Percentiles rank a stretch among this genome's conserved stretches.
These are phyloP conservation scores for Venturia aucupariae DNA, from an alignment of 2,329 filamentous ascomycete genomes.

Conservation along the genomic window DNA sequence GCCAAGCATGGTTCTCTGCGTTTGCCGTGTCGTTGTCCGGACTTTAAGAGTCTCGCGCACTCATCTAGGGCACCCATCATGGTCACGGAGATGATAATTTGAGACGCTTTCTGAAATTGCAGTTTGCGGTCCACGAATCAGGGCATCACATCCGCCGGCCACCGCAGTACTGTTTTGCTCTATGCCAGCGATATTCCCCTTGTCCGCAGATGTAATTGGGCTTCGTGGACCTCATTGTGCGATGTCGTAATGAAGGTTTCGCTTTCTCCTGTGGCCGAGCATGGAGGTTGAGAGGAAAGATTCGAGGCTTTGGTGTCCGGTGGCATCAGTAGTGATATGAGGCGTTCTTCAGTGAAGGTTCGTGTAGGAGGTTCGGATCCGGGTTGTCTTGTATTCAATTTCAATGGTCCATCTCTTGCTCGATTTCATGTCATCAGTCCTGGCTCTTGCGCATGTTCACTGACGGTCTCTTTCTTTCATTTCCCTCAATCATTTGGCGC, in stretches of 20 bases:
- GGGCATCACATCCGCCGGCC: no score
- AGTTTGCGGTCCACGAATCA: not conserved
- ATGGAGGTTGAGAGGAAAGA: not conserved
- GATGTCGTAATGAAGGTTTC: not conserved
- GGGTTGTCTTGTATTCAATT: not conserved
- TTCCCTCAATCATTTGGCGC: not conserved
- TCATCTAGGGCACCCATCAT: no score
- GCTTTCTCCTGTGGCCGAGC: not conserved
- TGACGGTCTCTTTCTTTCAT: not conserved
- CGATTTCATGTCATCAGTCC: not conserved
- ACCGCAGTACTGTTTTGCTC: no score
- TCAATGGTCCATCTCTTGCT: not conserved
- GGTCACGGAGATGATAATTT: no score
- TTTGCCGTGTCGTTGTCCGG: no score
- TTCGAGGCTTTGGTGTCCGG: not conserved
- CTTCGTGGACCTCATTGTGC: not conserved
- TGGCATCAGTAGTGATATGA: not conserved
- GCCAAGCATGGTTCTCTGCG: no score
- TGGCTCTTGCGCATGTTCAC: not conserved
- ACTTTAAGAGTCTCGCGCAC: no score
- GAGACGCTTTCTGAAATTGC: not conserved
- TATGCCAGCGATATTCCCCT: not conserved
- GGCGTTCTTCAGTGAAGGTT: not conserved
- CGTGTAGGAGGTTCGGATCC: not conserved
- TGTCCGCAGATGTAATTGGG: not conserved